These are phyloP conservation scores for Microcyclospora pomicola DNA, from an alignment of 2,329 filamentous ascomycete genomes.

Conservation along the genomic window DNA sequence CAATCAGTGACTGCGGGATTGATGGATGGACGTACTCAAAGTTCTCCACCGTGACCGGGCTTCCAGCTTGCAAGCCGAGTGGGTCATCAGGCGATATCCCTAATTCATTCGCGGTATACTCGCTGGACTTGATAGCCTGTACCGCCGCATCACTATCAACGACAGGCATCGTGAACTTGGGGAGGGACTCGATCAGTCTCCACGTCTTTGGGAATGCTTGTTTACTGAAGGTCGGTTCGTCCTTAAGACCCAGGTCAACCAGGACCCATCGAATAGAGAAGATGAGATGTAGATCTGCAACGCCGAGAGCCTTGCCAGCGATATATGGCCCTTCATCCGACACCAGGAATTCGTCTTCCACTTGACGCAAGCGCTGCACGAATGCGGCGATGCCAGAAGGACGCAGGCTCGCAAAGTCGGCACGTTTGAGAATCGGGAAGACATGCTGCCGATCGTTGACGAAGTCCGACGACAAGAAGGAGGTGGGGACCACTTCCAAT, in stretches of 20 bases:
- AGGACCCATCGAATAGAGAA: conserved; percentile 15
- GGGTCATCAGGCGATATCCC: conserved; percentile 11
- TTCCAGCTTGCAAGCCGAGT: conserved; percentile 10
- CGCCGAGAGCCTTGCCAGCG: conserved; percentile 9
- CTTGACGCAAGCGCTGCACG: conserved; percentile 8
- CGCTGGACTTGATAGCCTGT: conserved; percentile 9
- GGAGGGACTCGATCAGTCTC: conserved; percentile 14
- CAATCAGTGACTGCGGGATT: not conserved
- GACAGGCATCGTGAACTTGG: conserved; percentile 8
- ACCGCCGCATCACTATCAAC: conserved; percentile 15
- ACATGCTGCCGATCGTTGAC: conserved; percentile 16
- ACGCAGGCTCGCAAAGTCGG: conserved; percentile 10
- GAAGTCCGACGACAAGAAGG: conserved; percentile 11
- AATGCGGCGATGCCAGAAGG: conserved; percentile 13
- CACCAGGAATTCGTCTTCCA: conserved; percentile 12
- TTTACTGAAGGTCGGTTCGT: conserved; percentile 13
- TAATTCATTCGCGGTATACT: conserved; percentile 8
- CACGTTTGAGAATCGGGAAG: conserved; percentile 14
- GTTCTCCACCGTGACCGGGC: conserved; percentile 14
- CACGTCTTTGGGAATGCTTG: conserved; percentile 14
- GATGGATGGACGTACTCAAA: conserved; percentile 12
- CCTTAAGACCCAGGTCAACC: conserved; percentile 8
- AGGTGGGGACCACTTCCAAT: conserved; percentile 11
- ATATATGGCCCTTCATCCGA: conserved; percentile 11
- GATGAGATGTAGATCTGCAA: conserved; percentile 17